phyloP scores from a whole-genome alignment of 352 stramenopile genomes.

The Phytophthora brassicae region DNA sequence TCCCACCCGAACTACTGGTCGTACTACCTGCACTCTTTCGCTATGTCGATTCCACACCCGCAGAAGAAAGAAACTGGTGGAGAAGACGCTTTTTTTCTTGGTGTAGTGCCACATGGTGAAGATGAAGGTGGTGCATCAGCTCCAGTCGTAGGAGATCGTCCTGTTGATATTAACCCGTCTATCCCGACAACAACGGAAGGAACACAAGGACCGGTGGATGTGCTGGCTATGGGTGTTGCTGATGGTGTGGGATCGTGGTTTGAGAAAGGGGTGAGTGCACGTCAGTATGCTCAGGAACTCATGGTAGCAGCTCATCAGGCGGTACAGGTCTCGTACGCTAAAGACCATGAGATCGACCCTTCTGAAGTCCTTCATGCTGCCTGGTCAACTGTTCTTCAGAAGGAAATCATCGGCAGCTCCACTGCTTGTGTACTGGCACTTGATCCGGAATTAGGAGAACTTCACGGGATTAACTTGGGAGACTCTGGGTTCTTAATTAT shows the following conservation, averaged over 20 bases:
- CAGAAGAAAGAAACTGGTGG: constrained; percentile 71
- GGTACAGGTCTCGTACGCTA: constrained; percentile 57
- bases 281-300: constrained; percentile 69
- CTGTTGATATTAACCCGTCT: constrained; percentile 26
- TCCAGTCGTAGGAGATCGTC: constrained; percentile 15
- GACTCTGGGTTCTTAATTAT: constrained; percentile 91
- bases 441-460: constrained; percentile 89
- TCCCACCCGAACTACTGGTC: constrained; percentile 42
- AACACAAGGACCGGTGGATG: constrained; percentile 59
- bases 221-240: constrained; percentile 92
- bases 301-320: constrained; percentile 79
- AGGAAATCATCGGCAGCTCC: constrained; percentile 92
- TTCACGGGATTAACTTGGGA: constrained; percentile 95
- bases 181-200: constrained; percentile 33
- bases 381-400: constrained; percentile 80
- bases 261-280: constrained; percentile 89
- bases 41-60: constrained; percentile 78
- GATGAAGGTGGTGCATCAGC: constrained; percentile 44
- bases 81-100: constrained; percentile 95
- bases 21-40: constrained; percentile 72
- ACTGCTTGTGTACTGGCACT: constrained; percentile 93
- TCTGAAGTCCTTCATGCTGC: constrained; percentile 67
- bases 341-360: constrained; percentile 62
- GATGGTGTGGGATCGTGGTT: constrained; percentile 97
- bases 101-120: constrained; percentile 47